Evolutionary conservation across 2,329 filamentous ascomycete species (phyloP), one percentile per base, ranked within the genome.

Genomic region (Ophiostoma sp.): DNA sequence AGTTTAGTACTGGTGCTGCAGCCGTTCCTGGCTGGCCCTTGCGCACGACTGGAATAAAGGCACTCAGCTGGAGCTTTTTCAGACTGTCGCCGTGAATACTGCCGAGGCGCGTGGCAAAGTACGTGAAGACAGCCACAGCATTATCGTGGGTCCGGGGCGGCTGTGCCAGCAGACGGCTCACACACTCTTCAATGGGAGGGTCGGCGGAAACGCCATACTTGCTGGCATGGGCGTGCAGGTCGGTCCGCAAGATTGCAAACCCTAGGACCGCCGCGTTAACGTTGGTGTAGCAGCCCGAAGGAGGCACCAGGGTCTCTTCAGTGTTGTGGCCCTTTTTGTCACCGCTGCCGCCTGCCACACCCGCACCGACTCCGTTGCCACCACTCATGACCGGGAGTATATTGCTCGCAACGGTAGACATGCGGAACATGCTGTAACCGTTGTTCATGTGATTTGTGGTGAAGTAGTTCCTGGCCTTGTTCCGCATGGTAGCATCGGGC

Each of bases 181-280:
- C 86, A 76, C 93, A 97, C 35, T 90, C 87, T 1, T 83, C 83
- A 72, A 98, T 90, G 0, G 89, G 87, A 0, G 96, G 95, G 77
- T 99, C 89, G 69, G 86, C 81, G n/a, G 86, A 85, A 5, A 99
- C 93, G 0, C 93, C 94, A 75, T 99, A 93, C 80, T 95, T 94
- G 73, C 78, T 83, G 20, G 93, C 92, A 81, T 98, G 92, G 13
- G 85, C 81, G 72, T 91, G 89, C n/a, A 98, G 83, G 73, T 95
- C 91, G 67, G 81, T 85, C 72, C 87, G 85, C 44, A 99, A 81
- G 23, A 97, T 90, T 35, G 89, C 84, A 76, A 96, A 98, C 0
- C 92, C 92, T 68, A 99, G 84, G 4, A 96, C 83, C 0, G 89
- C 84, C 31, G 92, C 91, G 60, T 86, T 86, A 54, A 90, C 86